Evolutionary conservation across 106 monocot species (phyloP).

Genomic region (Phalaenopsis aphrodite): DNA sequence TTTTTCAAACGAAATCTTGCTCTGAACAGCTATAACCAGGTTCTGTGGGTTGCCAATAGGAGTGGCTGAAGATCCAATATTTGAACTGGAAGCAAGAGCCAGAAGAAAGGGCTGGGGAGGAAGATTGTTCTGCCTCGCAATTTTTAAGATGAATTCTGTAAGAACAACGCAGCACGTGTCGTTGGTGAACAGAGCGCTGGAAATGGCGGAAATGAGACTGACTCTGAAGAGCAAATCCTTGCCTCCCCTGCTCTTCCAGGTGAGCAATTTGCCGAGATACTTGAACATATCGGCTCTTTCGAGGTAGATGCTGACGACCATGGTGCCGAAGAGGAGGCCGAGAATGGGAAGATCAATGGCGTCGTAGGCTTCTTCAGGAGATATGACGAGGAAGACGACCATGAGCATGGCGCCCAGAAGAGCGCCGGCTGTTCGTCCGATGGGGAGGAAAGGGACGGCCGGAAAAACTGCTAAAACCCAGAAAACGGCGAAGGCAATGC

Average conservation of each 20-base stretch:
- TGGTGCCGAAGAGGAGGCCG: slow-evolving; percentile 56
- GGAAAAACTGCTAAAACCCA: slow-evolving; percentile 56
- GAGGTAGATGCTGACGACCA: slow-evolving; percentile 43
- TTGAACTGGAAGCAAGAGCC: slow-evolving; percentile 45
- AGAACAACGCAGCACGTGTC: slow-evolving; percentile 45
- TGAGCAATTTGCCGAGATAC: slow-evolving; percentile 29
- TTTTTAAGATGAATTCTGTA: slow-evolving; percentile 36
- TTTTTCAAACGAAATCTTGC: slow-evolving; percentile 36
- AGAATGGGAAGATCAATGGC: slow-evolving; percentile 50
- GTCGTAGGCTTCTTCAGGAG: slow-evolving; percentile 39
- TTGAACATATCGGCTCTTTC: slow-evolving; percentile 48
- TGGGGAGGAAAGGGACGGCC: slow-evolving; percentile 39
- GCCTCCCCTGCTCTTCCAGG: slow-evolving; percentile 37
- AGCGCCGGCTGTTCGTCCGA: slow-evolving; percentile 44
- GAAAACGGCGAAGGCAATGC: slow-evolving; percentile 39
- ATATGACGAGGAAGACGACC: slow-evolving; percentile 41
- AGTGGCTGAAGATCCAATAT: slow-evolving; percentile 37
- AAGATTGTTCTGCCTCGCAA: slow-evolving; percentile 37
- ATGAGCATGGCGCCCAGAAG: slow-evolving; percentile 40
- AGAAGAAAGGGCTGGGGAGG: slow-evolving; percentile 38
- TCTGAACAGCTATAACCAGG: slow-evolving; percentile 39
- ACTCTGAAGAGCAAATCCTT: slow-evolving; percentile 40
- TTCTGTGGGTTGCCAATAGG: slow-evolving; percentile 54
- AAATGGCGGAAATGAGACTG: slow-evolving; percentile 30
- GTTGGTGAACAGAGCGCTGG: slow-evolving; percentile 46